Evolutionary conservation across 768 basidiomycete species (phyloP), one percentile per base, ranked within the genome.

Genomic region (Tulasnella sp.): DNA sequence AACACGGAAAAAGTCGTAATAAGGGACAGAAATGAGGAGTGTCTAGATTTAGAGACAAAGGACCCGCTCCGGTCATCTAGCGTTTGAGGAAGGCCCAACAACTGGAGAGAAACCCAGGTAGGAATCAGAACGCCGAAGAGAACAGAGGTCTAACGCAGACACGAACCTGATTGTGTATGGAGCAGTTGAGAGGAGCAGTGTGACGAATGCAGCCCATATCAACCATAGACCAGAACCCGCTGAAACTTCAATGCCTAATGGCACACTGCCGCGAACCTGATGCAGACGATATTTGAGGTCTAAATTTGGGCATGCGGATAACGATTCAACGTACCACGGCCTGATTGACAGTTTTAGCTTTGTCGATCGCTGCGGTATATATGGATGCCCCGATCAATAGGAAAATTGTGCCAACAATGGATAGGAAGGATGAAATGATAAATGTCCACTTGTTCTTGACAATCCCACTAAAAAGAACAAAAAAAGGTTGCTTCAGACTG

Each of bases 91-190:
- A 76, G 11, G 75, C 48, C 75, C 75, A 76, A 32, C 55, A 61
- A 37, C 75, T 76, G 39, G 20, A 39, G 9, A n/a, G 3, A 2
- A 37, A 61, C 1, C 35, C 18, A 6, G 26, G 51, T 2, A 37
- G 26, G 26, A 3, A 29, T 76, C 35, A 61, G 51, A 48, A 29
- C 20, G 29, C 57, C 9, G 57, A 13, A 23, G 20, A 32, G 11
- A 20, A 7, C 32, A 1, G 29, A 32, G 20, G 18, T 74, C 5
- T 15, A 35, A 40, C 2, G 32, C 46, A 69, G 37, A 37, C 1
- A 61, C 78, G 15, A 51, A 81, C 73, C 79, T 81, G 69, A 81
- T 70, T 37, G 75, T 46, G 61, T 81, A 81, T 32, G 80, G 80
- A 13, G 75, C 35, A 16, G 78, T 80, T 16, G 80, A 79, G n/a